Evolutionary conservation across 306 rosid species (phyloP).

Genomic region (Glycine tomentella): DNA sequence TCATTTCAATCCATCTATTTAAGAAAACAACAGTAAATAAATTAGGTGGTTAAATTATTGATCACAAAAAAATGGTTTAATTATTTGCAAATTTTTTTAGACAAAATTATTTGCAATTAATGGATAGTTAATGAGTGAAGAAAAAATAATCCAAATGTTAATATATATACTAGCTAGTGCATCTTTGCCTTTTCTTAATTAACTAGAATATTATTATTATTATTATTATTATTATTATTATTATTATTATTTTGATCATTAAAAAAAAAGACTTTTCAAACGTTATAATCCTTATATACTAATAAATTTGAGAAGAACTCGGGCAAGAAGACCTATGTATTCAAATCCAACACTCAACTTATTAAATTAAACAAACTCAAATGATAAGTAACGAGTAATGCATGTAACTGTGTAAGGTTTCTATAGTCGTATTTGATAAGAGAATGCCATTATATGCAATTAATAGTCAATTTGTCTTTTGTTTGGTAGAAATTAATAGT

Average conservation of each 20-base stretch:
- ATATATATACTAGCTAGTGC: background rate
- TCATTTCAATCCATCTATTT: too few species aligned
- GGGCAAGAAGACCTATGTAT: background rate
- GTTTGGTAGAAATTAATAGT: background rate
- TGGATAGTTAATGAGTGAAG: too few species aligned
- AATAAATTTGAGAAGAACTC: background rate
- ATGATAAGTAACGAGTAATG: constrained; percentile 23
- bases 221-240: too few species aligned
- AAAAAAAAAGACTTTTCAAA: background rate
- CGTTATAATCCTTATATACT: background rate
- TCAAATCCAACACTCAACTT: constrained; percentile 12
- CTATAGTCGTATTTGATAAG: constrained; percentile 25
- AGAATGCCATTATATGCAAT: constrained; percentile 8
- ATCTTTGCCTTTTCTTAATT: background rate
- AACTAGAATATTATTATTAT: too few species aligned
- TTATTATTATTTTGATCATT: too few species aligned
- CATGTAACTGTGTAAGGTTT: background rate
- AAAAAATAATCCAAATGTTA: background rate
- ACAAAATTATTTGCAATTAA: too few species aligned
- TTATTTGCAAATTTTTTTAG: too few species aligned
- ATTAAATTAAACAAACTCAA: background rate
- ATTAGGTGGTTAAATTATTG: too few species aligned
- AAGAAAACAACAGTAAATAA: too few species aligned
- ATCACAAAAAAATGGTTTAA: too few species aligned
- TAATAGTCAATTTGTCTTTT: background rate